These are phyloP conservation scores for Nakazawaea sp. DNA, from an alignment of 805 yeast species.

Conservation along the genomic window DNA sequence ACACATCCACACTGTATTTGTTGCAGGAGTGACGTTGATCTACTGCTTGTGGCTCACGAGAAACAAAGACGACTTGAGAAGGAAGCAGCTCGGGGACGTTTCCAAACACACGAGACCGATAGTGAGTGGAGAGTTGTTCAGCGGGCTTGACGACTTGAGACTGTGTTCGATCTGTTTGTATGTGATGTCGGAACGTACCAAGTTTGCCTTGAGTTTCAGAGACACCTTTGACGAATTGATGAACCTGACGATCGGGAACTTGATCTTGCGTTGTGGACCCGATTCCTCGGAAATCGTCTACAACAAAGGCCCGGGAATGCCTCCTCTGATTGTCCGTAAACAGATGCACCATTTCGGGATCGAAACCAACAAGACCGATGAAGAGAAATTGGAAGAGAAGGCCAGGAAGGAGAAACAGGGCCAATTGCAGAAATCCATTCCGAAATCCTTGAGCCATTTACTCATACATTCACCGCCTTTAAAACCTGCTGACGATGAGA, in stretches of 20 bases:
- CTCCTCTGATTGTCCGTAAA: conserved; percentile 50
- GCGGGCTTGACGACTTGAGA: conserved; percentile 54
- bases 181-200: conserved; percentile 61
- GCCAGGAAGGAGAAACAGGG: conserved; percentile 43
- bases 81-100: conserved; percentile 47
- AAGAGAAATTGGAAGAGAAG: conserved; percentile 35
- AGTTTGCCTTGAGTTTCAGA: conserved; percentile 53
- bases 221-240: conserved; percentile 63
- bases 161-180: conserved; percentile 60
- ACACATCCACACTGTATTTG: conserved; percentile 60
- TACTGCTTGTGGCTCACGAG: conserved; percentile 64
- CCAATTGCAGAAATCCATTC: conserved; percentile 45
- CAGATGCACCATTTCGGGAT: conserved; percentile 30
- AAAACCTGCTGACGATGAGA: too few species aligned
- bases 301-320: conserved; percentile 42
- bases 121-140: conserved; percentile 44
- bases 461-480: conserved; percentile 32
- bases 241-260: conserved; percentile 57
- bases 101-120: conserved; percentile 56
- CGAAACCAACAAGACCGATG: conserved; percentile 26
- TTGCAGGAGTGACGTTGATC: conserved; percentile 61
- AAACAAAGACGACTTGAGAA: conserved; percentile 50
- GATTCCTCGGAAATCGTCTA: conserved; percentile 52
- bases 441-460: conserved; percentile 46
- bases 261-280: conserved; percentile 58